These are phyloP conservation scores for Dalbergia cultrata DNA, from an alignment of 306 rosid species.

Conservation along the genomic window DNA sequence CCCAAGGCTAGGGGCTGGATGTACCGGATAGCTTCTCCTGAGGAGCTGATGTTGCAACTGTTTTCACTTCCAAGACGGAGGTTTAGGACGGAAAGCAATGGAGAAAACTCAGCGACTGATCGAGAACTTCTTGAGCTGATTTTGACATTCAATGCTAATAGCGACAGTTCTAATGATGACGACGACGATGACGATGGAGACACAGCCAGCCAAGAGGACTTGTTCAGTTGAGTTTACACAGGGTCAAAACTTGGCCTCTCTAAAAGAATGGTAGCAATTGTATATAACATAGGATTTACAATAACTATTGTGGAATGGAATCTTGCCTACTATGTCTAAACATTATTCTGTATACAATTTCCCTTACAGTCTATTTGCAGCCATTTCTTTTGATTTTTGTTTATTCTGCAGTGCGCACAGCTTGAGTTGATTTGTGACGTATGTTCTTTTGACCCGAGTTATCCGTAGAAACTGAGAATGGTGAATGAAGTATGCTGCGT, in stretches of 20 bases:
- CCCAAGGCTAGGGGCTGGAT: constrained; percentile 83
- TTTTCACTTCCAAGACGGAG: constrained; percentile 68
- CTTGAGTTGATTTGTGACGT: constrained; percentile 14
- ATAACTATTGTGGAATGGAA: constrained; percentile 42
- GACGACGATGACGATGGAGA: constrained; percentile 59
- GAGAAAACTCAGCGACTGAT: constrained; percentile 54
- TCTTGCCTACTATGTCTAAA: constrained; percentile 37
- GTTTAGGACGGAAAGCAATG: constrained; percentile 53
- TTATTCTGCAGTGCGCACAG: constrained; percentile 33
- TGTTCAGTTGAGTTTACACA: constrained; percentile 55
- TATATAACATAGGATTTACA: constrained; percentile 54
- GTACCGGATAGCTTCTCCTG: constrained; percentile 68
- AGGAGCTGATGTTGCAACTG: constrained; percentile 78
- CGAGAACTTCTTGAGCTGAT: constrained; percentile 67
- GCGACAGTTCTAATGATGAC: constrained; percentile 63
- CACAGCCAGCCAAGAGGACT: constrained; percentile 61
- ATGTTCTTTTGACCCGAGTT: constrained; percentile 9
- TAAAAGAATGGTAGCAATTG: constrained; percentile 54
- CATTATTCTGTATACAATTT: constrained; percentile 27
- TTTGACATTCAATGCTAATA: constrained; percentile 59
- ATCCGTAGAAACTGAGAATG: constrained; percentile 9
- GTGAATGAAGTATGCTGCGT: not conserved
- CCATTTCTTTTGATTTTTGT: constrained; percentile 27
- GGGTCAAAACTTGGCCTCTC: constrained; percentile 20
- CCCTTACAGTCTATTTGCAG: constrained; percentile 23